phyloP scores from a whole-genome alignment of 2,329 filamentous ascomycete species.

The Phialemoniopsis sp. region DNA sequence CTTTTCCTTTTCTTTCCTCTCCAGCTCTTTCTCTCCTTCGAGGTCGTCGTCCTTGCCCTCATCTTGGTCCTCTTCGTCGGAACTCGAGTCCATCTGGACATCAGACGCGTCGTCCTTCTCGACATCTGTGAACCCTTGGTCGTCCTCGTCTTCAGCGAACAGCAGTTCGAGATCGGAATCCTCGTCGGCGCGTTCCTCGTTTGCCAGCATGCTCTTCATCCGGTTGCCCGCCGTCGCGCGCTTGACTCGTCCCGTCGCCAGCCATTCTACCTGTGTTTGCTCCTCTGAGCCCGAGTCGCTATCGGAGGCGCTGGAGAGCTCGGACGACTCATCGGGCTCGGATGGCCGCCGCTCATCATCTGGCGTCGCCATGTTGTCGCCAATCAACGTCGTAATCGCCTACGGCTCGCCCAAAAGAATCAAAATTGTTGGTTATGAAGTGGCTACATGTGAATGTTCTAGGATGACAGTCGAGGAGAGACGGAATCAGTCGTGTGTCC shows the following conservation, averaged over 20 bases:
- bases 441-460: no score
- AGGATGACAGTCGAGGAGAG: no score
- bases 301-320: conserved; percentile 28
- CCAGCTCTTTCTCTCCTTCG: conserved; percentile 83
- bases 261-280: conserved; percentile 52
- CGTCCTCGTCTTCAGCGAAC: conserved; percentile 70
- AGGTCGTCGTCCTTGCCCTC: conserved; percentile 61
- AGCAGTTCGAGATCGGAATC: conserved; percentile 67
- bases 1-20: conserved; percentile 69
- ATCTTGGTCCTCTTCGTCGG: conserved; percentile 76
- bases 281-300: conserved; percentile 22
- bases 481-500: no score
- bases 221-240: conserved; percentile 82
- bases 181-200: conserved; percentile 55
- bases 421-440: no score
- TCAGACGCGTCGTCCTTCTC: conserved; percentile 65
- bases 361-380: conserved; percentile 13
- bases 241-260: conserved; percentile 69
- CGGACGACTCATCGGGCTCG: conserved; percentile 27
- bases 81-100: conserved; percentile 81
- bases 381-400: no score
- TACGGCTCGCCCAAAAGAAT: no score
- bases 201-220: conserved; percentile 73
- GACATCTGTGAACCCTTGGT: conserved; percentile 66
- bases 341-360: conserved; percentile 13